phyloP scores from a whole-genome alignment of 1,284 basidiomycete species.

The Ustilago sp. region DNA sequence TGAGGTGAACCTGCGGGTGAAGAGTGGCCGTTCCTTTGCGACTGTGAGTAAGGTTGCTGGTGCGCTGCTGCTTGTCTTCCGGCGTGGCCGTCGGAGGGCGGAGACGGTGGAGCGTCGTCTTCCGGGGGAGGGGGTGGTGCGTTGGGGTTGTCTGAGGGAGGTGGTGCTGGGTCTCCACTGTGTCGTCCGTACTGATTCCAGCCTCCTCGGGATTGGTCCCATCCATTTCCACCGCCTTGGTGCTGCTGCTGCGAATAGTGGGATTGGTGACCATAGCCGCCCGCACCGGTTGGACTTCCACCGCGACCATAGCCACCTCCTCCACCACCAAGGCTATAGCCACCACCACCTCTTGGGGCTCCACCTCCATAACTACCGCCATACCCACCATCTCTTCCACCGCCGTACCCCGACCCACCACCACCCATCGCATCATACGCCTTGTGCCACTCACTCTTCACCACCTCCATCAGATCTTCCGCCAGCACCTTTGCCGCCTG shows the following conservation, averaged over 20 bases:
- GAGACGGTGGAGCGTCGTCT: constrained; percentile 54
- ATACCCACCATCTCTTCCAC: constrained; percentile 10
- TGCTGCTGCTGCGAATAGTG: constrained; percentile 32
- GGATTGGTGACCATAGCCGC: constrained; percentile 30
- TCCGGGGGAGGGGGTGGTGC: constrained; percentile 53
- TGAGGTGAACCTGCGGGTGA: constrained; percentile 14
- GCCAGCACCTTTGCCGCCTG: constrained; percentile 60
- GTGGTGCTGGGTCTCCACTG: constrained; percentile 27
- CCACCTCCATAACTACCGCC: constrained; percentile 24
- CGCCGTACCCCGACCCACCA: constrained; percentile 13
- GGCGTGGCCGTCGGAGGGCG: constrained; percentile 35
- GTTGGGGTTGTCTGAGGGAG: constrained; percentile 42
- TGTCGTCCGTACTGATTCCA: constrained; percentile 19
- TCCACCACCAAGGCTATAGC: constrained; percentile 11
- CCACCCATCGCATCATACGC: constrained; percentile 44
- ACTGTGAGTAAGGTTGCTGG: background rate
- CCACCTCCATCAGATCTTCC: constrained; percentile 64
- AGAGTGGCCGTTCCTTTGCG: constrained; percentile 11
- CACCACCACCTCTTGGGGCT: constrained; percentile 10
- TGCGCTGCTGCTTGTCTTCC: background rate
- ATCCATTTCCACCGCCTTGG: constrained; percentile 9
- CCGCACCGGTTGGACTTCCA: constrained; percentile 12
- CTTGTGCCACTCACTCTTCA: constrained; percentile 63
- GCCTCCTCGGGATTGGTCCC: constrained; percentile 24
- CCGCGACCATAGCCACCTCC: constrained; percentile 4